Percentiles rank a stretch among this genome's conserved stretches.
Evolutionary conservation across 371 early-diverging fungal genomes (phyloP).

Genomic region (Lichtheimia corymbifera): DNA sequence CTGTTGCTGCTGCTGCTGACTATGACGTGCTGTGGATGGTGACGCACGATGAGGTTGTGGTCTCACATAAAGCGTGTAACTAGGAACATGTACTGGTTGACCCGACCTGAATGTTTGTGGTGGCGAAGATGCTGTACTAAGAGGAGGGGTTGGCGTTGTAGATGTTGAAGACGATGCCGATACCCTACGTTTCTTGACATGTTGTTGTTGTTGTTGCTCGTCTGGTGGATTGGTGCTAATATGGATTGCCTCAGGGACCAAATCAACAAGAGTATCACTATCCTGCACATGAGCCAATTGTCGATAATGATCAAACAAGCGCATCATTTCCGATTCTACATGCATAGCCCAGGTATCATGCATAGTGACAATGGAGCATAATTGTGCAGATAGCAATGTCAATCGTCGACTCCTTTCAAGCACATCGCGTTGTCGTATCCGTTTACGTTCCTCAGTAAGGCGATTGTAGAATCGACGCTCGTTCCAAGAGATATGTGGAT

Average conservation of each 20-base stretch:
- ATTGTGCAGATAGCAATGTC: constrained; percentile 24
- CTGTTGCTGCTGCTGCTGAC: too few species aligned
- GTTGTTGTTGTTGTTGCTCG: too few species aligned
- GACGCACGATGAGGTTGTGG: not conserved
- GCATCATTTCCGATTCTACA: constrained; percentile 35
- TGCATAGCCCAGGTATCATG: constrained; percentile 36
- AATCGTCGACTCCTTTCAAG: constrained; percentile 35
- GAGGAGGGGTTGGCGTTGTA: too few species aligned
- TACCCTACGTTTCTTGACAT: too few species aligned
- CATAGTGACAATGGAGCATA: constrained; percentile 37
- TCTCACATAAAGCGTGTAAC: not conserved
- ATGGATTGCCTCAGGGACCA: not conserved
- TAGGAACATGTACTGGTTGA: not conserved
- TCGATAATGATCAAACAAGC: constrained; percentile 37
- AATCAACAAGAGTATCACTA: not conserved
- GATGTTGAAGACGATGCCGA: too few species aligned
- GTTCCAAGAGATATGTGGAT: constrained; percentile 62
- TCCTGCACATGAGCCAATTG: constrained; percentile 17
- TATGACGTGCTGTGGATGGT: too few species aligned
- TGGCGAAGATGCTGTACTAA: too few species aligned
- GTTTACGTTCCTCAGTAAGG: constrained; percentile 57
- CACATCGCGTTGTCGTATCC: constrained; percentile 34
- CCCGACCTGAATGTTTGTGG: not conserved
- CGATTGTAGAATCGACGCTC: constrained; percentile 67
- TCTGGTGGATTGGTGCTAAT: not conserved